Evolutionary conservation across 768 basidiomycete species (phyloP).

Genomic region (Ramaria rubella): DNA sequence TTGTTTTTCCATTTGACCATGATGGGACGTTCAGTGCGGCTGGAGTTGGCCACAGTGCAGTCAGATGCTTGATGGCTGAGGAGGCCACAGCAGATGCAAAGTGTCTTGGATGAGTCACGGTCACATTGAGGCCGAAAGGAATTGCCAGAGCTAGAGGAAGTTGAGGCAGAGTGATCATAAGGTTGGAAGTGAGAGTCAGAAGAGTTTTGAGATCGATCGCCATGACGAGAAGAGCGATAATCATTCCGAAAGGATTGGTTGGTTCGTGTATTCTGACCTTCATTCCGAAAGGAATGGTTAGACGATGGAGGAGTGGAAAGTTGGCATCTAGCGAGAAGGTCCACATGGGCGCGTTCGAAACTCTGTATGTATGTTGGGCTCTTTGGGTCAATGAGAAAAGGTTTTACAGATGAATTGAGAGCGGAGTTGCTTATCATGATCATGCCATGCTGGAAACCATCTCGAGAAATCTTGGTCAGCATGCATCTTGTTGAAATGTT

Average conservation of each 20-base stretch:
- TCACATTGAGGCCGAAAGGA: neutral
- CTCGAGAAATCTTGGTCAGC: neutral
- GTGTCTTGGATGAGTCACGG: neutral
- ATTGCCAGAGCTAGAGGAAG: neutral
- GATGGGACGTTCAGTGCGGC: neutral
- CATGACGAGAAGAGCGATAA: neutral
- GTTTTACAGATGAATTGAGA: neutral
- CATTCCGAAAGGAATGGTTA: no score
- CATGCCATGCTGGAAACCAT: neutral
- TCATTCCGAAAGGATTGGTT: no score
- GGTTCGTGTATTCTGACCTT: no score
- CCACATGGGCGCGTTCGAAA: neutral
- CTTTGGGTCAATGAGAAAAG: neutral
- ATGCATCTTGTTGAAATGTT: neutral
- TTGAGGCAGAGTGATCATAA: neutral
- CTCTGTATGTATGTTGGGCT: neutral
- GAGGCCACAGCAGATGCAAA: neutral
- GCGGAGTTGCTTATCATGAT: neutral
- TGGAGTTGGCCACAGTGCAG: neutral
- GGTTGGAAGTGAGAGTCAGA: neutral
- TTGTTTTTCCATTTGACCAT: neutral
- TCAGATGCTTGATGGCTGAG: neutral
- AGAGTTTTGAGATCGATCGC: neutral
- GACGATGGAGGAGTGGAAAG: neutral
- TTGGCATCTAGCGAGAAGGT: neutral